Base-by-base conservation (phyloP, 805 yeast genomes). In the Hanseniaspora taiwanica region DNA sequence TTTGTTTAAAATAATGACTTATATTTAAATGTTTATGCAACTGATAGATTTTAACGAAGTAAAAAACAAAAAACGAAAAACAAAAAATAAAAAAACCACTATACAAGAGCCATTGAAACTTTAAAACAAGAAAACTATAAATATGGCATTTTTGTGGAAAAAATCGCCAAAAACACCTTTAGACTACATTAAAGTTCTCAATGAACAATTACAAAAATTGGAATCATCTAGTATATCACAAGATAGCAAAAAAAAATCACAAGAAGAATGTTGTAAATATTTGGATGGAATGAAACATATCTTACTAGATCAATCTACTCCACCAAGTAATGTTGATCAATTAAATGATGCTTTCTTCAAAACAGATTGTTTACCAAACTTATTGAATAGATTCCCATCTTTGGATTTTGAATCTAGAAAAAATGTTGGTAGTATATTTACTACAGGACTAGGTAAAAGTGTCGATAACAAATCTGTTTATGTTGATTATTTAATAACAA, bases 391-490 rank as follows among this genome's bases (percentile, higher is more conserved):
- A 51, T 63, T 91, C 42, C 63, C 63, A n/a, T 66, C 68, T 25
- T 68, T 91, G 42, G 96, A 85, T 46, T 87, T 91, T 60, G 97
- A 91, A 55, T 76, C 93, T 35, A 68, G 96, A 42, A 86, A 89
- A 52, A 91, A 83, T 49, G 89, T 85, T 13, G 69, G 76, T 4
- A 64, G 73, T 4, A 56, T 91, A 39, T 85, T 86, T 55, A 72
- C 78, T 46, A 77, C 84, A 4, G 68, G 93, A 33, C 68, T 91
- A 46, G 75, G 87, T 50, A 76, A 94, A 40, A 81, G 79, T 47
- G 74, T 77, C 29, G 89, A 85, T 34, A 72, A 67, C 48, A 72
- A 85, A 48, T 72, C 79, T 7, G 95, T 95, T 14, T 84, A 96
- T 0, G 87, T 85, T 16, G 96, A 89, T 53, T 83, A 86, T 57